Base-by-base conservation (phyloP, 73 alveolate species). In the Uronychia setigera region DNA sequence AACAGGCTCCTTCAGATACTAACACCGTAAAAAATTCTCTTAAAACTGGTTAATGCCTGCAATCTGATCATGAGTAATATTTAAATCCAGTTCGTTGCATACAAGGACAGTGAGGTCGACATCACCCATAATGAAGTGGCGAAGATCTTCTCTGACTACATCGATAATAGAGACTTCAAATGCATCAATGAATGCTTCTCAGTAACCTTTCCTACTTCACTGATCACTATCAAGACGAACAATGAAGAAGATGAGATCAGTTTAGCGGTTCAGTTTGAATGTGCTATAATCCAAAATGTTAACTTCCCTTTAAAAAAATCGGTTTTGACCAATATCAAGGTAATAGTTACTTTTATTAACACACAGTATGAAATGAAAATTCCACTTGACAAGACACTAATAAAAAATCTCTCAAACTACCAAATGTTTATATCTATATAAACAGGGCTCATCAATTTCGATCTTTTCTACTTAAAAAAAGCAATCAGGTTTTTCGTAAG, bases 341-440 rank as follows among this genome's bases (percentile, higher is more conserved):
- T 46, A 46, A n/a, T n/a, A n/a, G n/a, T n/a, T n/a, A 5, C 67
- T 46, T 46, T 5, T 11, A 46, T 46, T 46, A 11, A 46, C 5
- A 11, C n/a, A 5, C 5, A 46, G 67, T 46, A 46, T 19, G 19
- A 5, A 46, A 46, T 89, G 26, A 89, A 79, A 58, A 84, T 89
- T 31, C 95, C 95, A n/a, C 77, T 89, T 30, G 92, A 83, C 32
- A 84, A 59, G 32, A 60, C 58, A 29, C 86, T 89, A 0, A 80
- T 85, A 60, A 84, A 79, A 31, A 80, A 83, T 33, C 31, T 89
- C 32, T 77, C 89, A 26, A 89, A 89, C 75, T 89, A 59, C 58
- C 83, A 81, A 1, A 59, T 89, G 33, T 30, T 79, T 27, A 25
- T 89, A 0, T 77, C 30, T 35, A 83, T 83, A 34, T 5, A 84